These are phyloP conservation scores for Daldinia childiae DNA, from an alignment of 495 filamentous ascomycete species.

Conservation along the genomic window DNA sequence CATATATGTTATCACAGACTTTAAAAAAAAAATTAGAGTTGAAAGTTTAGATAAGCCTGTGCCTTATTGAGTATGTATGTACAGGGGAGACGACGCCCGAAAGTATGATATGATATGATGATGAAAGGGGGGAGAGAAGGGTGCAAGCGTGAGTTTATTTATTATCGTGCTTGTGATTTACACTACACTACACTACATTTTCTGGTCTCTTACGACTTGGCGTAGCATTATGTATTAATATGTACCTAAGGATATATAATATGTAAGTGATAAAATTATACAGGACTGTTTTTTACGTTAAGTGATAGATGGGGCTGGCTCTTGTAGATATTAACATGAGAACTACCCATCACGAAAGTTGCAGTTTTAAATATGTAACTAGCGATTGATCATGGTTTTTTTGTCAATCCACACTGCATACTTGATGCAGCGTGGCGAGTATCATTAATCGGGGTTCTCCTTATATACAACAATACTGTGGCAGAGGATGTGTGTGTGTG, in stretches of 20 bases:
- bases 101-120: no score
- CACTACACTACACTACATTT: no score
- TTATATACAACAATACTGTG: slow-evolving; percentile 39
- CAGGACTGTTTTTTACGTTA: no score
- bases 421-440: slow-evolving; percentile 14
- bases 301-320: no score
- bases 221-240: background rate
- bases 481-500: slow-evolving; percentile 10
- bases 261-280: no score
- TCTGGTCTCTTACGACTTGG: background rate
- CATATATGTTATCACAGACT: background rate
- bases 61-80: background rate
- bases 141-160: background rate
- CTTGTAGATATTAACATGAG: no score
- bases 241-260: no score
- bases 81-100: background rate
- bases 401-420: slow-evolving; percentile 11
- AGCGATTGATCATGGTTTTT: background rate
- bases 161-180: background rate
- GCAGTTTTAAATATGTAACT: background rate
- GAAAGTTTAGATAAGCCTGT: background rate
- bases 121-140: no score
- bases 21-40: background rate
- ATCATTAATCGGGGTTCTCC: slow-evolving; percentile 33
- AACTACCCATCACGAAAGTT: background rate